A percentile compares a stretch with the other conserved stretches of the same genome.
Evolutionary conservation across 805 yeast species (phyloP).

Genomic region (Wickerhamomyces ciferrii): DNA sequence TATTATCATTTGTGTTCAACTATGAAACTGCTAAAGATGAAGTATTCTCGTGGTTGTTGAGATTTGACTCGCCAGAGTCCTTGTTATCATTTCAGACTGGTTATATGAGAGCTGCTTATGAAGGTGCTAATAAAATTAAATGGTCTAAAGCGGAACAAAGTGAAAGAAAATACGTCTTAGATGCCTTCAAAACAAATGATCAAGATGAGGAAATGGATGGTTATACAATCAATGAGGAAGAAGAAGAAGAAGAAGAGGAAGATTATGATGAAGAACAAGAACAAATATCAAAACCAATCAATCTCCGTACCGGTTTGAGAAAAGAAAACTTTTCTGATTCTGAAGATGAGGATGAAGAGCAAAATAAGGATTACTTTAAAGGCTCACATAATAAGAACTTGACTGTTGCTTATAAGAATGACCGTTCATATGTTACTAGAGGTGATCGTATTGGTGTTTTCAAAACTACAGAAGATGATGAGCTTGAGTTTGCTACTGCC

Average conservation of each 20-base stretch:
- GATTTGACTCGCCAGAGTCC: conserved; percentile 36
- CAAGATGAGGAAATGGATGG: conserved; percentile 32
- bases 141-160: conserved; percentile 38
- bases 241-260: conserved; percentile 27
- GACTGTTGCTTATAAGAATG: conserved; percentile 64
- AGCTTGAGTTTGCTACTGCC: conserved; percentile 59
- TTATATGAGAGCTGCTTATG: conserved; percentile 56
- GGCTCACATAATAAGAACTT: conserved; percentile 54
- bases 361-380: conserved; percentile 16
- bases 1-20: conserved; percentile 62
- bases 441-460: conserved; percentile 81
- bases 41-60: conserved; percentile 59
- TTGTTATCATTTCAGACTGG: conserved; percentile 47
- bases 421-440: conserved; percentile 74
- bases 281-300: conserved; percentile 15
- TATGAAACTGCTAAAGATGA: conserved; percentile 27
- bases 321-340: conserved; percentile 24
- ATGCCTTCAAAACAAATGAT: conserved; percentile 41
- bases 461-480: conserved; percentile 46
- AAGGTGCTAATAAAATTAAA: conserved; percentile 42
- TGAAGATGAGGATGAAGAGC: conserved; percentile 32
- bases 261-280: conserved; percentile 33
- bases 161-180: conserved; percentile 53
- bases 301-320: conserved; percentile 16
- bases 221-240: conserved; percentile 19